phyloP scores from a whole-genome alignment of 139 green algal genomes.

The Volvox reticuliferus region DNA sequence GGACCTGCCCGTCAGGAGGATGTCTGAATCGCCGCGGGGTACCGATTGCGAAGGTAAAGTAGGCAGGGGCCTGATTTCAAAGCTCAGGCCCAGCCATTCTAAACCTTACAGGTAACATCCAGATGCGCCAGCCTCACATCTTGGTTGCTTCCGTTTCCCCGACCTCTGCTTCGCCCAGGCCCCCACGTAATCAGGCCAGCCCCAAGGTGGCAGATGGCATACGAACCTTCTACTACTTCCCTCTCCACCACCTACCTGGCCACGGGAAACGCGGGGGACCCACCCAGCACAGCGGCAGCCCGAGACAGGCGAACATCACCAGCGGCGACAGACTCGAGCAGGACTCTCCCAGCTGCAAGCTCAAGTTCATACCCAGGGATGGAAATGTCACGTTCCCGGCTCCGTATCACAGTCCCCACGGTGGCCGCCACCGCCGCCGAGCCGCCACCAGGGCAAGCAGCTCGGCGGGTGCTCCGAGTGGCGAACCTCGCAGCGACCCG shows the following conservation, averaged over 20 bases:
- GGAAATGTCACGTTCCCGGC: no score
- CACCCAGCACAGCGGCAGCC: neutral
- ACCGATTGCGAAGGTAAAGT: neutral
- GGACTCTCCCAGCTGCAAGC: no score
- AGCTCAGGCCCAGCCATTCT: neutral
- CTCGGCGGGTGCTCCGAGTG: neutral
- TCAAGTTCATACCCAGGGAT: no score
- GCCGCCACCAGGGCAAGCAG: neutral
- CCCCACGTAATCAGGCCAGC: neutral
- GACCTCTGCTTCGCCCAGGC: neutral
- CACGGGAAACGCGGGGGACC: neutral
- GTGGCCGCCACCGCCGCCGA: neutral
- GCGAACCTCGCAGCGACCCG: neutral
- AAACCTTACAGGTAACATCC: neutral
- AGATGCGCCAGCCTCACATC: neutral
- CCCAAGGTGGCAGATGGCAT: neutral
- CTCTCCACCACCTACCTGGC: slow-evolving; percentile 9
- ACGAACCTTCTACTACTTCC: slow-evolving; percentile 12
- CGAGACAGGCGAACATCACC: no score
- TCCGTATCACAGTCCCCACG: neutral
- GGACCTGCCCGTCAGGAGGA: neutral
- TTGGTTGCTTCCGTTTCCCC: neutral
- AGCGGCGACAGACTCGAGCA: no score
- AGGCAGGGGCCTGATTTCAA: neutral
- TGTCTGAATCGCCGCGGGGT: neutral